Conservation (phyloP, 2,329 filamentous ascomycete genomes). For the Cladophialophora yegresii region DNA sequence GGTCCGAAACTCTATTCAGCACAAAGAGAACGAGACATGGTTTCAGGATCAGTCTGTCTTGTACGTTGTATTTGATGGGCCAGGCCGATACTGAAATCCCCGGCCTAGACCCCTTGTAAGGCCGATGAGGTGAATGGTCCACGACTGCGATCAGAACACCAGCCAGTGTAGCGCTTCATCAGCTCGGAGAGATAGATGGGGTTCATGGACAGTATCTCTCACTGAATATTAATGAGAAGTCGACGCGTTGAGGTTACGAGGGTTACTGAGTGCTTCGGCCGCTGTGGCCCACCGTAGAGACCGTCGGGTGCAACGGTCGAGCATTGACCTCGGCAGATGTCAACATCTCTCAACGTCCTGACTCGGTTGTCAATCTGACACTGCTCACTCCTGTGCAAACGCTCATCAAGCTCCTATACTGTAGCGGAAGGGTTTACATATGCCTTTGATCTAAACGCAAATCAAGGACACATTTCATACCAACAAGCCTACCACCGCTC, state of each 20-base stretch:
- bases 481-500: neutral
- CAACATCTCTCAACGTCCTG: neutral
- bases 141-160: neutral
- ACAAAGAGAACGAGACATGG: neutral
- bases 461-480: neutral
- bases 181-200: neutral
- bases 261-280: neutral
- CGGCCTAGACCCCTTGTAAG: neutral
- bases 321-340: neutral
- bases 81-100: neutral
- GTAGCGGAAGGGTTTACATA: neutral
- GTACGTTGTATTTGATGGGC: neutral
- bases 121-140: neutral
- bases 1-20: too few species aligned
- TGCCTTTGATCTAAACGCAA: neutral
- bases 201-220: neutral
- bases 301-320: neutral
- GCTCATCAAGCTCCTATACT: neutral
- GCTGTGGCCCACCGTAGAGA: neutral
- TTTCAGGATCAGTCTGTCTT: neutral
- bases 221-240: too few species aligned
- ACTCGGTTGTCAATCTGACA: neutral
- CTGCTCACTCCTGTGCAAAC: neutral
- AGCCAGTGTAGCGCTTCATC: neutral
- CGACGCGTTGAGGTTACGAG: neutral